These are phyloP conservation scores for Phialophora verrucosa DNA, from an alignment of 2,329 filamentous ascomycete species.

Conservation along the genomic window DNA sequence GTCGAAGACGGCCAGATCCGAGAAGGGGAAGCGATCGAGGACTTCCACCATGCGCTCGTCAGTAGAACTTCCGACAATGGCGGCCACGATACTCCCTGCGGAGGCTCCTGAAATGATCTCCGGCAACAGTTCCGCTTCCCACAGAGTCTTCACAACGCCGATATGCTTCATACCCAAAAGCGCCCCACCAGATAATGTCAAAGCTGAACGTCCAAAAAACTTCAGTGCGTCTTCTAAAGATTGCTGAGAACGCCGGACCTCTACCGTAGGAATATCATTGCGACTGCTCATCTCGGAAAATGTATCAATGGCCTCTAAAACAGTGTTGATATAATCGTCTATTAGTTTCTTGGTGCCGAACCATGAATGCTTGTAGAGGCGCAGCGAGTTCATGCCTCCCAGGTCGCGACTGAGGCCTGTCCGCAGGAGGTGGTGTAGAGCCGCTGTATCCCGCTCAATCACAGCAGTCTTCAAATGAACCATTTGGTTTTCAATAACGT, in stretches of 20 bases:
- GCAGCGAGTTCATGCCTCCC: constrained; percentile 82
- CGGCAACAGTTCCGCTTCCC: constrained; percentile 74
- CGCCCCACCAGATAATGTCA: constrained; percentile 82
- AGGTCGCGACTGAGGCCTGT: constrained; percentile 80
- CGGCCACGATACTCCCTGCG: constrained; percentile 83
- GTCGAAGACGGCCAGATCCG: constrained; percentile 82
- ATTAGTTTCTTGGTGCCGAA: constrained; percentile 86
- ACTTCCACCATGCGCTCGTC: constrained; percentile 77
- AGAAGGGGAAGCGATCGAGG: constrained; percentile 73
- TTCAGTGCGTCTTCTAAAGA: constrained; percentile 36
- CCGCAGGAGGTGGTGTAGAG: constrained; percentile 80
- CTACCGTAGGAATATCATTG: constrained; percentile 24
- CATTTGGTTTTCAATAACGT: constrained; percentile 71
- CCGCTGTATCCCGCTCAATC: constrained; percentile 70
- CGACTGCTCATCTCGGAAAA: constrained; percentile 67
- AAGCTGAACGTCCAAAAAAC: constrained; percentile 70
- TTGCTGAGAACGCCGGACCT: constrained; percentile 31
- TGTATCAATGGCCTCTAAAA: constrained; percentile 73
- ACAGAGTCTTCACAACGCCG: constrained; percentile 81
- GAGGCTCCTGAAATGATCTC: constrained; percentile 88
- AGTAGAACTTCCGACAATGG: constrained; percentile 76
- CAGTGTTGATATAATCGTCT: constrained; percentile 83
- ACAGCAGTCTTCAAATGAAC: constrained; percentile 76
- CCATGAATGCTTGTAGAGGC: constrained; percentile 82
- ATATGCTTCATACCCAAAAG: constrained; percentile 94